Evolutionary conservation across 2,329 filamentous ascomycete species (phyloP).

Genomic region (Clonostachys rosea): DNA sequence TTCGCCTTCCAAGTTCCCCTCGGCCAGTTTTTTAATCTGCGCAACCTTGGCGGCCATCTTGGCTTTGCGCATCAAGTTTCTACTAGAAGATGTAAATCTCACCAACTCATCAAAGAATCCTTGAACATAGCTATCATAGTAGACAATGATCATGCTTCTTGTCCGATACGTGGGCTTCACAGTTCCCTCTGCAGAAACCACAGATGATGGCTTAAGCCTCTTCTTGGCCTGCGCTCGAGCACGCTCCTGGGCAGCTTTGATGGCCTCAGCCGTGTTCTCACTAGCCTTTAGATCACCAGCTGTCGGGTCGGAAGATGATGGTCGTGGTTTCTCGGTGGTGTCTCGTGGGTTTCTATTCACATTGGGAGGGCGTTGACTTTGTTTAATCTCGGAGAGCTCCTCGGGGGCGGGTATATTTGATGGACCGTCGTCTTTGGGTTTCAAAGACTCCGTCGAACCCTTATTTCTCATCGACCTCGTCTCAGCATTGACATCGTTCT

Average conservation of each 20-base stretch:
- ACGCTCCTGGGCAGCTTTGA: slow-evolving; percentile 33
- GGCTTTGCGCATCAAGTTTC: slow-evolving; percentile 82
- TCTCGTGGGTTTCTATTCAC: slow-evolving; percentile 2
- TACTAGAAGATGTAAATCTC: slow-evolving; percentile 71
- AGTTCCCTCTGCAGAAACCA: slow-evolving; percentile 42
- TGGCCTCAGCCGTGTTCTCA: not conserved
- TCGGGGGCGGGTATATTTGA: slow-evolving; percentile 12
- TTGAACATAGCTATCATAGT: slow-evolving; percentile 86
- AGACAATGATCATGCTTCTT: slow-evolving; percentile 77
- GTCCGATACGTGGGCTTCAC: slow-evolving; percentile 57
- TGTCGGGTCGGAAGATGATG: slow-evolving; percentile 19
- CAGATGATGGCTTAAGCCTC: slow-evolving; percentile 44
- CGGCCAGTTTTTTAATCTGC: slow-evolving; percentile 55
- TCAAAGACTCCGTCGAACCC: slow-evolving; percentile 49
- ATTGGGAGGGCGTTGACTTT: not conserved
- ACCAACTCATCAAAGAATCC: slow-evolving; percentile 78
- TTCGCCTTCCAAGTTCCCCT: slow-evolving; percentile 38
- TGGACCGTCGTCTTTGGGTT: slow-evolving; percentile 37
- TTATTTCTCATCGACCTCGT: slow-evolving; percentile 41
- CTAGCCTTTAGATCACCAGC: not conserved
- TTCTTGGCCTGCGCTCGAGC: slow-evolving; percentile 44
- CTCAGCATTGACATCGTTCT: slow-evolving; percentile 12
- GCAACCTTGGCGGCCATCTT: slow-evolving; percentile 78
- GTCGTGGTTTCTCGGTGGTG: slow-evolving; percentile 12
- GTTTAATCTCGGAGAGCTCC: not conserved